Base-by-base conservation (phyloP, 139 green algal genomes). In the Chlorella vulgaris region DNA sequence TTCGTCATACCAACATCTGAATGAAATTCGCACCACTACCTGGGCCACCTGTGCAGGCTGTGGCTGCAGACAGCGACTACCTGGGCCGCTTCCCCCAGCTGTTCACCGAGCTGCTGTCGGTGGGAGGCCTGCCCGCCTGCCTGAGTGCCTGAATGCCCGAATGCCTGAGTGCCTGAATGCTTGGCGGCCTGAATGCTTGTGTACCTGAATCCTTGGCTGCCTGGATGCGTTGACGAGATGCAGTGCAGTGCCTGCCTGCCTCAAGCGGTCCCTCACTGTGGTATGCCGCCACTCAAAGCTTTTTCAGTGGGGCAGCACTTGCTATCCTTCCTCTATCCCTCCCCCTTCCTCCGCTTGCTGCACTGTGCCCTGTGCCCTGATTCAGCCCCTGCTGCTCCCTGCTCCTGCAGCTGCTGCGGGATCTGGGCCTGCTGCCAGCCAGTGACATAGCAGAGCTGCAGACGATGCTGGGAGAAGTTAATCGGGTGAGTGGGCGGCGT, bases 11-110 rank as follows among this genome's bases (percentile, higher is more conserved):
- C 15, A 58, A 58, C 47, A 58, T 58, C 10, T 58, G 47, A 24
- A 58, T 58, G 47, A 24, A 58, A 58, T 58, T 15, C 47, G 10
- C 13, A 58, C 47, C 47, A n/a, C n/a, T n/a, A n/a, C n/a, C n/a
- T n/a, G n/a, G 21, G 51, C n/a, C n/a, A n/a, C n/a, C n/a, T n/a
- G 10, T 86, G 18, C 55, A 70, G 22, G 94, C 95, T 13, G 89
- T 99, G 13, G 93, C 91, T 0, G 80, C 58, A 0, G 97, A 99
- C 78, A 86, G 81, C 1, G 92, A 96, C 66, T 94, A 86, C 76
- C 98, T 97, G 86, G 77, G 87, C n/a, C 43, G 53, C 53, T 24
- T 50, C 39, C 74, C 86, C 19, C 81, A 91, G 47, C 93, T 95
- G 73, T 97, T 98, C 81, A 39, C 86, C 7, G 93, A 98, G 83